Conservation (phyloP, 768 basidiomycete species). For the Inosperma sp. region DNA sequence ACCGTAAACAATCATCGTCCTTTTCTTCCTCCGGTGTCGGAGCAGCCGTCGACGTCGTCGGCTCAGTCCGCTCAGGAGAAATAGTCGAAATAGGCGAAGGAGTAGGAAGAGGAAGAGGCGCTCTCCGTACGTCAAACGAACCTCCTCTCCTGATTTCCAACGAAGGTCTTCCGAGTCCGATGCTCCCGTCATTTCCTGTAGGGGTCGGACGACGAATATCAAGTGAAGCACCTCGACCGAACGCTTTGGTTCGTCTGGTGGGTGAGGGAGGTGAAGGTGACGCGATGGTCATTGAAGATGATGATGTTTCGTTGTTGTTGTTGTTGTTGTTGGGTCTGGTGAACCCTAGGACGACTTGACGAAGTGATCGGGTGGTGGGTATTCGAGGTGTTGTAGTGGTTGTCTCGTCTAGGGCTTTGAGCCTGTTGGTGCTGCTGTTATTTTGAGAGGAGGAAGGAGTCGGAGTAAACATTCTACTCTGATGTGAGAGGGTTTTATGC, state of each 20-base stretch:
- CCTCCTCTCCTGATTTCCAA: constrained; percentile 20
- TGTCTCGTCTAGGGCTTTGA: background rate
- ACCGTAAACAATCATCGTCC: background rate
- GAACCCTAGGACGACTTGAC: constrained; percentile 23
- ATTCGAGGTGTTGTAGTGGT: background rate
- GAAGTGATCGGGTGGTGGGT: constrained; percentile 18
- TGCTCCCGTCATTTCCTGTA: constrained; percentile 14
- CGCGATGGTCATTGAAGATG: constrained; percentile 1
- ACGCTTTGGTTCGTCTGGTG: background rate
- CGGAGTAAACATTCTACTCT: constrained; percentile 15
- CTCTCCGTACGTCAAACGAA: constrained; percentile 19
- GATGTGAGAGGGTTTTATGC: too few relatives aligned
- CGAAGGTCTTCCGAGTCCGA: constrained; percentile 25
- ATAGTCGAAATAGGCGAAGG: constrained; percentile 5
- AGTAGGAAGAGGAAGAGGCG: constrained; percentile 8
- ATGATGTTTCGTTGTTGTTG: background rate
- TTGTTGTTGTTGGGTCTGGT: constrained; percentile 1
- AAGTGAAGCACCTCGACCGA: constrained; percentile 17
- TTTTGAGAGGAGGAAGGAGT: constrained; percentile 7
- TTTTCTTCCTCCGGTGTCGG: background rate
- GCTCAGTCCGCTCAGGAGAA: background rate
- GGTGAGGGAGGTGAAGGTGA: too few relatives aligned
- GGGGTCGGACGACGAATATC: constrained; percentile 18
- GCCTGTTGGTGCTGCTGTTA: constrained; percentile 2
- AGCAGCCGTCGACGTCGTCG: background rate